Evolutionary conservation across 441 rosid species (phyloP).

Genomic region (Gossypium trilobum): DNA sequence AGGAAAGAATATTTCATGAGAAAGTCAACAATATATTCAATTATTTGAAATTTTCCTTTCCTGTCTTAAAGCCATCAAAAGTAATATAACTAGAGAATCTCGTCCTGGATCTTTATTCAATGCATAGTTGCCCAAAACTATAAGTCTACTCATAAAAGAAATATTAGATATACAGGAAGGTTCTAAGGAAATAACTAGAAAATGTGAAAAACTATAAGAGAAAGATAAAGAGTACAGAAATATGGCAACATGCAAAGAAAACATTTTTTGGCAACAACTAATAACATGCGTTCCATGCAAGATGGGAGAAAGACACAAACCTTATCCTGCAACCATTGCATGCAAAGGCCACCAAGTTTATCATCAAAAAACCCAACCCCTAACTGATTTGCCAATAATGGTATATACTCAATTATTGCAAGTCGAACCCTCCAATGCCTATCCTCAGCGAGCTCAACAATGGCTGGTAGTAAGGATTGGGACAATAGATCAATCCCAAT

Average conservation of each 20-base stretch:
- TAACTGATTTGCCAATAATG: conserved; percentile 89
- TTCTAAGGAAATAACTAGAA: background rate
- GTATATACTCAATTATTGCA: conserved; percentile 96
- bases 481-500: conserved; percentile 93
- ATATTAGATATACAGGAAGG: background rate
- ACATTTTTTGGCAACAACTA: too few species aligned
- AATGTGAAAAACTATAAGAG: background rate
- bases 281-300: background rate
- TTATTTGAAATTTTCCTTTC: background rate
- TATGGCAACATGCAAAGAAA: background rate
- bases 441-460: conserved; percentile 98
- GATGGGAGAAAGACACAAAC: conserved; percentile 27
- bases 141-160: background rate
- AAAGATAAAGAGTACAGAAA: background rate
- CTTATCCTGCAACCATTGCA: conserved; percentile 96
- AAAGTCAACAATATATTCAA: background rate
- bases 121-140: background rate
- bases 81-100: background rate
- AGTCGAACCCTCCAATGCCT: conserved; percentile 98
- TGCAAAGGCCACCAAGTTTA: conserved; percentile 89
- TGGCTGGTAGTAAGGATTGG: conserved; percentile 89
- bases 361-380: conserved; percentile 88
- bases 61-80: background rate
- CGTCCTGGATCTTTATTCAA: background rate
- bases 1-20: background rate